phyloP scores from a whole-genome alignment of 192 early-diverging fungal genomes.

The Geosiphon pyriformis region DNA sequence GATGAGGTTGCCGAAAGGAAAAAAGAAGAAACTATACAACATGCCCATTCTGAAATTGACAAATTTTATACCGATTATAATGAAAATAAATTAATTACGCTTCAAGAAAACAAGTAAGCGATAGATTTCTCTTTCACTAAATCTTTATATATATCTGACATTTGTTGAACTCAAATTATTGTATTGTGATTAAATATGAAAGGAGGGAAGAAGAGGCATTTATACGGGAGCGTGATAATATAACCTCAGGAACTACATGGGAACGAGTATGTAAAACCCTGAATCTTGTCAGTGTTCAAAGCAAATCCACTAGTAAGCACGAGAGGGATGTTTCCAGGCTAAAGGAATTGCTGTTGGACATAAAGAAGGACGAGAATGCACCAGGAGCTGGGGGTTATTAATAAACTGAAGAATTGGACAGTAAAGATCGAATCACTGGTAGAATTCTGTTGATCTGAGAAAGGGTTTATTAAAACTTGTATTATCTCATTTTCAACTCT shows the following conservation, averaged over 20 bases:
- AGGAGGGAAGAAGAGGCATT: slow-evolving; percentile 40
- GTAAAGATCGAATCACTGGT: too few species aligned
- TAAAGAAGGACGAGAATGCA: slow-evolving; percentile 62
- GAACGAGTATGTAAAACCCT: slow-evolving; percentile 65
- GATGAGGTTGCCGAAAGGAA: slow-evolving; percentile 48
- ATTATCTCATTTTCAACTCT: too few species aligned
- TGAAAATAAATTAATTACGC: slow-evolving; percentile 59
- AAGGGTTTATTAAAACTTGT: too few species aligned
- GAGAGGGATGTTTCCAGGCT: slow-evolving; percentile 59
- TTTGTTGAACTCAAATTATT: background rate
- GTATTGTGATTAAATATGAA: slow-evolving; percentile 1
- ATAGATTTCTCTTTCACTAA: too few species aligned
- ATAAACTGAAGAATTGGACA: too few species aligned
- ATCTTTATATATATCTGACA: background rate
- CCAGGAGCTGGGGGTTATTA: slow-evolving; percentile 43
- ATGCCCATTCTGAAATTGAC: slow-evolving; percentile 64
- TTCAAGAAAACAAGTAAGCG: slow-evolving; percentile 59
- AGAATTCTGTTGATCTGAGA: too few species aligned
- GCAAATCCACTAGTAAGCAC: slow-evolving; percentile 32
- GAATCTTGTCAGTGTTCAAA: slow-evolving; percentile 46
- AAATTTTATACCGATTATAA: slow-evolving; percentile 81
- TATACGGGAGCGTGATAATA: slow-evolving; percentile 40
- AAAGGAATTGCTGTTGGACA: slow-evolving; percentile 63
- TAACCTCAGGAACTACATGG: slow-evolving; percentile 62
- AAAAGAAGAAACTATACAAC: slow-evolving; percentile 52